A percentile compares a stretch with the other conserved stretches of the same genome.
phyloP scores from a whole-genome alignment of 805 yeast genomes.

The Vanderwaltozyma polyspora region DNA sequence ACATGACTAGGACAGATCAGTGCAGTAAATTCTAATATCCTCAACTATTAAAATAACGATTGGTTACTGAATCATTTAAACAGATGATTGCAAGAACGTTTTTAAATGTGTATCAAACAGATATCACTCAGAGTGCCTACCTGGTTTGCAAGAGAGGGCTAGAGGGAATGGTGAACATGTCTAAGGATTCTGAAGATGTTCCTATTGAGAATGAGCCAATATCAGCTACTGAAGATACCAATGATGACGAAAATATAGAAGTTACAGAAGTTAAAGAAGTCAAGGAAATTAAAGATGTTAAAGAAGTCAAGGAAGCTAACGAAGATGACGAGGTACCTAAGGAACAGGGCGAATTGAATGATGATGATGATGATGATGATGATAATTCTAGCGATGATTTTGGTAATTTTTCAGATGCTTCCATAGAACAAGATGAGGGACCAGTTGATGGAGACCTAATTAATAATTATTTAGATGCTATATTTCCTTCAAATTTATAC shows the following conservation, averaged over 20 bases:
- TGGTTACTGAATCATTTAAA: too few relatives aligned
- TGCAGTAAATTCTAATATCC: too few relatives aligned
- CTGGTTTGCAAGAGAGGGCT: too few relatives aligned
- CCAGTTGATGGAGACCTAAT: slow-evolving; percentile 1
- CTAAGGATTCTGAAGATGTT: too few relatives aligned
- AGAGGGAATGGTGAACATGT: too few relatives aligned
- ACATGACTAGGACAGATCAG: too few relatives aligned
- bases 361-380: neutral
- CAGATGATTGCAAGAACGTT: too few relatives aligned
- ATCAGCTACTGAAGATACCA: too few relatives aligned
- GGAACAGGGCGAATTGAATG: neutral
- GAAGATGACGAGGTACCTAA: neutral
- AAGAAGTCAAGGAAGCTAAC: neutral
- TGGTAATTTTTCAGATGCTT: slow-evolving; percentile 28
- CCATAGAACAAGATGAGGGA: slow-evolving; percentile 11
- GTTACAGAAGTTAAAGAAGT: neutral
- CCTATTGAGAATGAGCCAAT: too few relatives aligned
- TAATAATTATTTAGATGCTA: slow-evolving; percentile 1
- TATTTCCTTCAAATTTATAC: neutral
- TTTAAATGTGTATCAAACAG: too few relatives aligned
- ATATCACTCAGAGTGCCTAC: too few relatives aligned
- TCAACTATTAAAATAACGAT: too few relatives aligned
- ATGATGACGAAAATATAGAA: neutral
- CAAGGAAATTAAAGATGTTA: neutral
- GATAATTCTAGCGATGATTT: slow-evolving; percentile 22